Evolutionary conservation across 305 asterid species (phyloP).

Genomic region (Solanum hybrid): DNA sequence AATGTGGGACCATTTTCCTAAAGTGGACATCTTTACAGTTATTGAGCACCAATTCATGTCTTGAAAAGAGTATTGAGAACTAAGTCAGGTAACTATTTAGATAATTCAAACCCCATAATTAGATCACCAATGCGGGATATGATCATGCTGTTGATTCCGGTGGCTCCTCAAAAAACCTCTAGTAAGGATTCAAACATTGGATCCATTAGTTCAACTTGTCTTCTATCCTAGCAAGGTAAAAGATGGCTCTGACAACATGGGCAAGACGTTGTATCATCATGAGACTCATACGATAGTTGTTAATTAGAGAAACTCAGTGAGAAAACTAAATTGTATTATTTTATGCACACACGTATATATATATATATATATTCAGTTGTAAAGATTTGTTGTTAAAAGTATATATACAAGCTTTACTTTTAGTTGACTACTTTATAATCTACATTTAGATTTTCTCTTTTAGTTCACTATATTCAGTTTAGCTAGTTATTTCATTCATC

Average conservation of each 20-base stretch:
- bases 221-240: not conserved
- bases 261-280: not conserved
- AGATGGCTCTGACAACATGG: not conserved
- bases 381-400: too few relatives aligned
- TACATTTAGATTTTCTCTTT: not conserved
- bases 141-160: too few relatives aligned
- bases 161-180: not conserved
- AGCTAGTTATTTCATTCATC: not conserved
- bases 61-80: not conserved
- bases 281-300: too few relatives aligned
- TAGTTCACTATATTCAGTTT: too few relatives aligned
- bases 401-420: too few relatives aligned
- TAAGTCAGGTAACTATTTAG: not conserved
- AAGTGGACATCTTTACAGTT: not conserved
- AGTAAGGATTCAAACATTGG: not conserved
- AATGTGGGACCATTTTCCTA: not conserved
- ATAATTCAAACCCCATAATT: not conserved
- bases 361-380: not conserved
- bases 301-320: too few relatives aligned
- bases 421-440: not conserved
- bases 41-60: too few relatives aligned
- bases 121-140: not conserved
- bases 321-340: too few relatives aligned
- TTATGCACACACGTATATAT: too few relatives aligned
- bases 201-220: not conserved